phyloP scores from a whole-genome alignment of 2,329 filamentous ascomycete genomes.

The Aspergillus tamarii region DNA sequence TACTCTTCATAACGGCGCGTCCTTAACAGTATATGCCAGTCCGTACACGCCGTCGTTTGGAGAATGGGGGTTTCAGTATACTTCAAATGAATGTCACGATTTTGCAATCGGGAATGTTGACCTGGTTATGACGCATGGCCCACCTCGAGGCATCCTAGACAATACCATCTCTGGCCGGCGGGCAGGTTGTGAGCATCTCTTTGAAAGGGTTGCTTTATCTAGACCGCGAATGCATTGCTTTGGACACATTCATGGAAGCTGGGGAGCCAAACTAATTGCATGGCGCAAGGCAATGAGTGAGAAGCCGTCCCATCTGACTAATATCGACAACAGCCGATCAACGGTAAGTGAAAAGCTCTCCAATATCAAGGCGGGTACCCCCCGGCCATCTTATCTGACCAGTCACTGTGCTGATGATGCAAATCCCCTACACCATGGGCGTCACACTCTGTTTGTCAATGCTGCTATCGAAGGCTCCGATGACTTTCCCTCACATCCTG shows the following conservation, averaged over 20 bases:
- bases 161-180: conserved; percentile 32
- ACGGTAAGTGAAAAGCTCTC: conserved; percentile 33
- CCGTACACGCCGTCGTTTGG: conserved; percentile 55
- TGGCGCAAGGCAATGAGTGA: conserved; percentile 50
- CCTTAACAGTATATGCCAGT: conserved; percentile 56
- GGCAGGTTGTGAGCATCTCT: conserved; percentile 38
- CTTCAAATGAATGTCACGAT: conserved; percentile 38
- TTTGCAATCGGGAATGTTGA: conserved; percentile 44
- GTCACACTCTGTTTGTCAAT: conserved; percentile 64
- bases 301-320: conserved; percentile 49
- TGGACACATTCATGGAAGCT: conserved; percentile 53
- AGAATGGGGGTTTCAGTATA: conserved; percentile 57
- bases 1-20: conserved; percentile 53
- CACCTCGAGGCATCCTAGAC: conserved; percentile 58
- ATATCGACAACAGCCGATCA: conserved; percentile 50
- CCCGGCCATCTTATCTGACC: conserved; percentile 35
- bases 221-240: conserved; percentile 45
- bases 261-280: conserved; percentile 58
- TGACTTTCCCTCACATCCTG: conserved; percentile 43
- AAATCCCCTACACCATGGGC: conserved; percentile 39
- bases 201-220: conserved; percentile 33
- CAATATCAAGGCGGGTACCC: not conserved
- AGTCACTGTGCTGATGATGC: conserved; percentile 44
- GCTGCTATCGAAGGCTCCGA: conserved; percentile 55
- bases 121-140: conserved; percentile 60